Base-by-base conservation (phyloP, 2,329 filamentous ascomycete species). In the Stenocarpella maydis region DNA sequence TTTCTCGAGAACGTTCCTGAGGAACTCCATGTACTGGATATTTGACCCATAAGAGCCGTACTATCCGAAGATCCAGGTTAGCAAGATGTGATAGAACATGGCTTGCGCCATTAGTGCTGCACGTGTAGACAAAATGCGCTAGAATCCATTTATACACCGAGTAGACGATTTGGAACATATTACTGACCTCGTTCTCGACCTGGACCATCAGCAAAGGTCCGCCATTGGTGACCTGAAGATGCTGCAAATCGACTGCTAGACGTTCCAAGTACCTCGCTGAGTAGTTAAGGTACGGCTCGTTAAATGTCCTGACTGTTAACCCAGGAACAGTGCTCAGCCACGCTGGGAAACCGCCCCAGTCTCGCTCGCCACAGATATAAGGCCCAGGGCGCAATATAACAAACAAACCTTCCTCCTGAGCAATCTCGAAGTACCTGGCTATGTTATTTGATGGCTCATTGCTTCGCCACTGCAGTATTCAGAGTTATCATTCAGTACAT, bases 151-250 rank as follows among this genome's bases (percentile, higher is more conserved):
- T 8, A 14, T 17, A n/a, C 31, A 8, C 31, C 31, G 4, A 31
- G 31, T 45, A 24, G 8, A n/a, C 4, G 24, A 31, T 21, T n/a
- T 9, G 19, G 4, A 15, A 15, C 10, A 21, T 17, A 34, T 15
- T n/a, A 47, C 58, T 34, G 12, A 61, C 58, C 41, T 86, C 83
- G 65, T 86, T 85, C 73, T 86, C 84, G 10, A 85, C 77, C 73
- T 86, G 84, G 0, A 83, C 78, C 83, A 85, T 85, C 24, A 86
- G 72, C n/a, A 86, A 77, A 3, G 82, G 82, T 0, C 84, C 84
- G 15, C 83, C 83, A 0, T 79, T 74, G 0, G 79, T 80, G 19
- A 82, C 77, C 68, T 83, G 81, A 15, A 82, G 69, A 1, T 75
- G 69, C 10, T 67, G 34, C 28, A 85, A 65, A 17, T 82, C 78